Percentiles rank a stretch among this genome's conserved stretches.
phyloP scores from a whole-genome alignment of 73 alveolate genomes.

The Tetrahymena borealis region DNA sequence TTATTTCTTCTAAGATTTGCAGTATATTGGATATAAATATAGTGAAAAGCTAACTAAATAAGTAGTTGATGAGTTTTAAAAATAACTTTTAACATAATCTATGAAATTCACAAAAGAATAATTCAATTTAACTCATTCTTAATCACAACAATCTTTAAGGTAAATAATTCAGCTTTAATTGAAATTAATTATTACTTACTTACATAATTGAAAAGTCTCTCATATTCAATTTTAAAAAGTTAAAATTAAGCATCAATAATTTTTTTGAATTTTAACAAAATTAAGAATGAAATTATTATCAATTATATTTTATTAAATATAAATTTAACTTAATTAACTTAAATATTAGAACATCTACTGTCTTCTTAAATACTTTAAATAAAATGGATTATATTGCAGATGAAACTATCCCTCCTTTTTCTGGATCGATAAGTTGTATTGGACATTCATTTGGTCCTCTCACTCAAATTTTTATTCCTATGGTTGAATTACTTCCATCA shows the following conservation, averaged over 20 bases:
- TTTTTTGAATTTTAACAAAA: too few relatives aligned
- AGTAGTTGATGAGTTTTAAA: slow-evolving; percentile 16
- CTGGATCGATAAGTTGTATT: slow-evolving; percentile 64
- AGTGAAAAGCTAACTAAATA: slow-evolving; percentile 26
- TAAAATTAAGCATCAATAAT: too few relatives aligned
- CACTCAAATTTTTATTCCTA: slow-evolving; percentile 92
- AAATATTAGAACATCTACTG: slow-evolving; percentile 5
- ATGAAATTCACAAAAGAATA: not conserved
- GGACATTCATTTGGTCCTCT: slow-evolving; percentile 97
- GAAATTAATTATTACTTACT: too few relatives aligned
- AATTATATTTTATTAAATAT: too few relatives aligned
- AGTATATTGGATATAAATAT: slow-evolving; percentile 21
- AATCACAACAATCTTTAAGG: not conserved
- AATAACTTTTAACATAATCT: not conserved
- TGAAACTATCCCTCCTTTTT: slow-evolving; percentile 66
- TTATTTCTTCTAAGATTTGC: slow-evolving; percentile 13
- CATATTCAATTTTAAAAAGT: too few relatives aligned
- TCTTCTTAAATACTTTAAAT: not conserved
- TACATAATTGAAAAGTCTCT: too few relatives aligned
- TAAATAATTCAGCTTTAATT: too few relatives aligned
- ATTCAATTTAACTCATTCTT: not conserved
- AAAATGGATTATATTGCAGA: slow-evolving; percentile 1
- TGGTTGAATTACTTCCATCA: slow-evolving; percentile 82
- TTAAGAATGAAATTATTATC: too few relatives aligned
- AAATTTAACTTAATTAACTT: not conserved